These are phyloP conservation scores for Graphiopsis chlorocephala DNA, from an alignment of 2,329 filamentous ascomycete species.

Conservation along the genomic window DNA sequence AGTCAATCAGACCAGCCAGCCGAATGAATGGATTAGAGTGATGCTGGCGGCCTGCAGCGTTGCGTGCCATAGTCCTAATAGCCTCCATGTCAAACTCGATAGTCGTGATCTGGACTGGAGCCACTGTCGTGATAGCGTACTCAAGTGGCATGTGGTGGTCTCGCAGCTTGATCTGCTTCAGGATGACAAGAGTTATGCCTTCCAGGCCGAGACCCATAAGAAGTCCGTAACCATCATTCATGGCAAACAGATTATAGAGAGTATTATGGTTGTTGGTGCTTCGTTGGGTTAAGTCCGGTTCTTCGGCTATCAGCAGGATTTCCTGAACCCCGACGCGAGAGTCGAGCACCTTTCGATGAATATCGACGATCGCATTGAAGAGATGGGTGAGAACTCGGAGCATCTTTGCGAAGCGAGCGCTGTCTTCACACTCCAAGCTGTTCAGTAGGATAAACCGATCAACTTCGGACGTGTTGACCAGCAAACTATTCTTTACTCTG, in stretches of 20 bases:
- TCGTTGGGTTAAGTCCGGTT: background rate
- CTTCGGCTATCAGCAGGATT: background rate
- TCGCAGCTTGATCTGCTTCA: background rate
- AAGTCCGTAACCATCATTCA: background rate
- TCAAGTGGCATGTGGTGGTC: background rate
- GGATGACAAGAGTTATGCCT: background rate
- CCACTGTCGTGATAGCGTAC: background rate
- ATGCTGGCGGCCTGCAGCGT: no score
- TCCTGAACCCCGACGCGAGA: background rate
- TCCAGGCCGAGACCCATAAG: background rate
- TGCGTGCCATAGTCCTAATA: no score
- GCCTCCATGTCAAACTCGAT: no score
- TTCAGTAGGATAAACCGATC: background rate
- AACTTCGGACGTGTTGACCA: background rate
- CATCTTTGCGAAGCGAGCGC: background rate
- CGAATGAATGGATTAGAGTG: no score
- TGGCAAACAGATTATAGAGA: background rate
- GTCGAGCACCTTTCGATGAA: background rate
- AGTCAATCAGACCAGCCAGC: no score
- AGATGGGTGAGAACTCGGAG: background rate
- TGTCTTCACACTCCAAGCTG: no score
- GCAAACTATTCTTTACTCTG: background rate
- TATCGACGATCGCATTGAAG: background rate
- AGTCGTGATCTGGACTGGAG: no score
- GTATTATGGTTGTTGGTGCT: background rate